A percentile compares a stretch with the other conserved stretches of the same genome.
Conservation (phyloP, 768 basidiomycete species). For the Boletales sp. region DNA sequence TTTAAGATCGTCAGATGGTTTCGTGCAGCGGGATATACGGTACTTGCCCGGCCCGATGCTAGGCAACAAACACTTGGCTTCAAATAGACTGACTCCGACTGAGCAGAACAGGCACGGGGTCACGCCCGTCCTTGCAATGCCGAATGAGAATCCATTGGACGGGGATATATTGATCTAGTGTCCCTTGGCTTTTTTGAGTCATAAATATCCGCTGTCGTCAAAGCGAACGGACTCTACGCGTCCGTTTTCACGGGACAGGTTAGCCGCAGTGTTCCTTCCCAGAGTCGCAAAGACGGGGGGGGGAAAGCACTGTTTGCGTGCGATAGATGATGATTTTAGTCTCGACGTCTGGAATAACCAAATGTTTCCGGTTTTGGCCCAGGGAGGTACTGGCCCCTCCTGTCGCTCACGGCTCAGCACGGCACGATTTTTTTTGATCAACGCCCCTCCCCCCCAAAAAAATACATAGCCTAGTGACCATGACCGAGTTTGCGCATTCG, state of each 20-base stretch:
- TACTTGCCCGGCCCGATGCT: background rate
- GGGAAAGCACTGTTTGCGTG: background rate
- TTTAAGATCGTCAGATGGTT: background rate
- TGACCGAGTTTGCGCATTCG: too few species aligned
- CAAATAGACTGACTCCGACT: conserved; percentile 5
- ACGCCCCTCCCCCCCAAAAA: too few species aligned
- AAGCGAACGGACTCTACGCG: background rate
- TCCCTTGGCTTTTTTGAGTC: background rate
- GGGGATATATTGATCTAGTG: background rate
- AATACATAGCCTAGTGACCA: too few species aligned
- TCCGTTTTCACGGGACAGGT: background rate
- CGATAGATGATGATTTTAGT: too few species aligned
- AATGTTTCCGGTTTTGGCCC: too few species aligned
- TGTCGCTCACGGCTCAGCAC: too few species aligned
- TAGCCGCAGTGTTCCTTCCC: background rate
- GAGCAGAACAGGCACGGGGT: background rate
- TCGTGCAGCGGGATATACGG: background rate
- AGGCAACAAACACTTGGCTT: background rate
- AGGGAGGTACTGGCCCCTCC: too few species aligned
- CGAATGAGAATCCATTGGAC: conserved; percentile 1
- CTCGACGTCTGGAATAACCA: too few species aligned
- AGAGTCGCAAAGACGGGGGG: background rate
- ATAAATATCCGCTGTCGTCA: conserved; percentile 1
- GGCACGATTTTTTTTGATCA: too few species aligned
- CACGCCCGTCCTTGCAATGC: background rate